These are phyloP conservation scores for Thielaviopsis cerberus DNA, from an alignment of 2,329 filamentous ascomycete species.

Conservation along the genomic window DNA sequence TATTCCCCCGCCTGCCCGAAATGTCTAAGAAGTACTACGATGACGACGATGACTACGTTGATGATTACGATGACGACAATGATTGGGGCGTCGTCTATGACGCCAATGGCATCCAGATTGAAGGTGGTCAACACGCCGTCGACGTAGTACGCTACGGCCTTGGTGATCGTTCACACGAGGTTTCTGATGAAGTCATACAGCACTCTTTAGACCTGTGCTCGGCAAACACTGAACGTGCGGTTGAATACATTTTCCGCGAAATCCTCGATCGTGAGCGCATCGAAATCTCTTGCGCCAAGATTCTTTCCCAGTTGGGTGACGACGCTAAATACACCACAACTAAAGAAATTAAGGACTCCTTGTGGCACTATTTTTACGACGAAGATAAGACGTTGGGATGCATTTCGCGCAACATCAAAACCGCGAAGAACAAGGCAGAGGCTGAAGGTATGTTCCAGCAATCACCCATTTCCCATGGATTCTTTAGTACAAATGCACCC, in stretches of 20 bases:
- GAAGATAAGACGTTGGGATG: slow-evolving; percentile 60
- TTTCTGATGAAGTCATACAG: slow-evolving; percentile 7
- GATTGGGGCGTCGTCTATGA: slow-evolving; percentile 20
- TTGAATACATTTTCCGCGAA: slow-evolving; percentile 6
- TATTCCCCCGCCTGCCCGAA: not conserved
- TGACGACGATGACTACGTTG: slow-evolving; percentile 21
- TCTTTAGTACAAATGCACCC: not conserved
- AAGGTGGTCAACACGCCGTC: slow-evolving; percentile 3
- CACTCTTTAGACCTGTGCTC: not conserved
- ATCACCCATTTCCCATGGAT: slow-evolving; percentile 6
- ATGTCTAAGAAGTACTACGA: slow-evolving; percentile 12
- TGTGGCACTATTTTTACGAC: slow-evolving; percentile 86
- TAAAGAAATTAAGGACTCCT: slow-evolving; percentile 55
- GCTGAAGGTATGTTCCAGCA: slow-evolving; percentile 24
- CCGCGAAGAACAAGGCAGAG: slow-evolving; percentile 25
- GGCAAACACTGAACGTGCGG: not conserved
- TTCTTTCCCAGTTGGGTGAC: slow-evolving; percentile 27
- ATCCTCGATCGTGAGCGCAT: slow-evolving; percentile 6
- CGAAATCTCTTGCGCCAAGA: not conserved
- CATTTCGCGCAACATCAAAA: slow-evolving; percentile 33
- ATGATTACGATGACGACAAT: slow-evolving; percentile 25
- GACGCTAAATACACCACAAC: slow-evolving; percentile 28
- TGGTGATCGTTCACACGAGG: slow-evolving; percentile 6
- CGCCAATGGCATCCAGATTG: not conserved
- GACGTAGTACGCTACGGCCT: slow-evolving; percentile 2